These are phyloP conservation scores for Diaporthe helianthi DNA, from an alignment of 2,329 filamentous ascomycete genomes.

Conservation along the genomic window DNA sequence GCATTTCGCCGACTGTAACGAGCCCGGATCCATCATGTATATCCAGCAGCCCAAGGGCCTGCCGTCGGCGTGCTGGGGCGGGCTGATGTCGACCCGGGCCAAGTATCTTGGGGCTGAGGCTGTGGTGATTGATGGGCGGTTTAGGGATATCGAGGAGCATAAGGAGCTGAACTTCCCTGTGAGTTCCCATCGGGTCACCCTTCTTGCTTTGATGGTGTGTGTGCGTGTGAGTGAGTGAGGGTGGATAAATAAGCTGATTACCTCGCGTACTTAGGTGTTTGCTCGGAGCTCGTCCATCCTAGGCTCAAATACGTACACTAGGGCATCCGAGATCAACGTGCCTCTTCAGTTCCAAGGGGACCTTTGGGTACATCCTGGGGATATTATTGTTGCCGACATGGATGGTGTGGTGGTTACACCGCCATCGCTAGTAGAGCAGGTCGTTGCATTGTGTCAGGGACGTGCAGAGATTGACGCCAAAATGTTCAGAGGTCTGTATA, in stretches of 20 bases:
- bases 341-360: background rate
- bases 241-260: background rate
- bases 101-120: slow-evolving; percentile 29
- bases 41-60: slow-evolving; percentile 36
- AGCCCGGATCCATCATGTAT: slow-evolving; percentile 34
- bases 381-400: slow-evolving; percentile 5
- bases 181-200: background rate
- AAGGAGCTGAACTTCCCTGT: background rate
- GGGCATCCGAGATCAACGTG: slow-evolving; percentile 2
- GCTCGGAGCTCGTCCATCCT: background rate
- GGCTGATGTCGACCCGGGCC: slow-evolving; percentile 38
- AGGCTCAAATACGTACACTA: background rate
- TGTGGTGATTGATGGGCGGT: background rate
- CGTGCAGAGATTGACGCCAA: background rate
- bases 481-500: background rate
- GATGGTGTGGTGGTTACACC: background rate
- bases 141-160: background rate
- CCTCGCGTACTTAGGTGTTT: background rate
- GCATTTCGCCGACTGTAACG: slow-evolving; percentile 36
- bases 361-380: background rate
- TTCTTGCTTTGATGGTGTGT: too few species aligned
- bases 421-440: background rate
- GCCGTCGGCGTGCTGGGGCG: slow-evolving; percentile 35
- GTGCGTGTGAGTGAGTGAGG: too few species aligned
- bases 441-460: background rate